These are phyloP conservation scores for Gymnopilus junonius DNA, from an alignment of 768 basidiomycete genomes.

Conservation along the genomic window DNA sequence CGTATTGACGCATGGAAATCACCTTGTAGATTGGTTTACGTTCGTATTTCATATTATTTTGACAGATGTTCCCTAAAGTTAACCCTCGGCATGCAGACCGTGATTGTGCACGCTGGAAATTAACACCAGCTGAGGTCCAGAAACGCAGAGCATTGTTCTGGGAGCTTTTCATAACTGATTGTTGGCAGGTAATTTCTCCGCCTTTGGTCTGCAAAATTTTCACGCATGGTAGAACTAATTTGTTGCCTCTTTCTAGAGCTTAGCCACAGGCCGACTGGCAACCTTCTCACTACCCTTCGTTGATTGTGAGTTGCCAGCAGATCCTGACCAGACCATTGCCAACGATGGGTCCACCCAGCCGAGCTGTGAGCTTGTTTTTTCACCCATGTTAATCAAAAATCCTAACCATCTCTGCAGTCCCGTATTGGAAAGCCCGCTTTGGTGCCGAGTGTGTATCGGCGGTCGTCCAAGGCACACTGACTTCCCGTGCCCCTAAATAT, in stretches of 20 bases:
- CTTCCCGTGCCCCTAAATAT: conserved; percentile 65
- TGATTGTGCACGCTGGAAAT: conserved; percentile 72
- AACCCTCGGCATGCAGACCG: conserved; percentile 50
- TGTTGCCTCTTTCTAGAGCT: conserved; percentile 43
- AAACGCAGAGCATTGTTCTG: conserved; percentile 74
- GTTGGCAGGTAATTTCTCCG: conserved; percentile 61
- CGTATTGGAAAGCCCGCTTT: conserved; percentile 73
- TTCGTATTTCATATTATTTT: conserved; percentile 37
- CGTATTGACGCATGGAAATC: background rate
- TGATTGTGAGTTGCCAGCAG: conserved; percentile 71
- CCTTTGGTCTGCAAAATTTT: background rate
- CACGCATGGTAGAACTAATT: background rate
- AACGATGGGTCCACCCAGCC: conserved; percentile 60
- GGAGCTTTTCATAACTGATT: conserved; percentile 78
- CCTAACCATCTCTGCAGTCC: conserved; percentile 48
- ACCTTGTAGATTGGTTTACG: conserved; percentile 64
- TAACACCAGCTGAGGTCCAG: conserved; percentile 65
- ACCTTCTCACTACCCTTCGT: conserved; percentile 73
- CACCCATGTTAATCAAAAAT: too few relatives aligned
- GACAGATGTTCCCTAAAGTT: background rate
- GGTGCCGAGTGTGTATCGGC: conserved; percentile 67
- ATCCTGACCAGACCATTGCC: conserved; percentile 59
- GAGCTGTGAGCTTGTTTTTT: conserved; percentile 58
- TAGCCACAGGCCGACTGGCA: conserved; percentile 71
- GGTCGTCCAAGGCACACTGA: conserved; percentile 71